These are phyloP conservation scores for Nymphaea colorata DNA, from an alignment of 164 flowering plant species.

Conservation along the genomic window DNA sequence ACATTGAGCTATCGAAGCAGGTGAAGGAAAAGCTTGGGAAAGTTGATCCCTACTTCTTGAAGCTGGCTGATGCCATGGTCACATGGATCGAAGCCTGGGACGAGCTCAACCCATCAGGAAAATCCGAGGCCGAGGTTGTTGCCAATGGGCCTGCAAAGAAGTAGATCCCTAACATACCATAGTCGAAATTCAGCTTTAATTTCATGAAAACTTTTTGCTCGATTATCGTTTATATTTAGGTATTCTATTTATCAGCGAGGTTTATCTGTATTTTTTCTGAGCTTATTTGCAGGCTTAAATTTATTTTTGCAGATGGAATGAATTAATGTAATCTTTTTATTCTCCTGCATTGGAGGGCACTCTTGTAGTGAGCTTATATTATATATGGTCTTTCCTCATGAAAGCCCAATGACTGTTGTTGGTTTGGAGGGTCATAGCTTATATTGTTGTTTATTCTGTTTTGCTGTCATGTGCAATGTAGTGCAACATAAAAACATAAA, in stretches of 20 bases:
- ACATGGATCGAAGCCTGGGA: conserved; percentile 84
- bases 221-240: neutral
- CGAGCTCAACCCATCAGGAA: conserved; percentile 47
- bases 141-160: conserved; percentile 20
- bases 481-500: neutral
- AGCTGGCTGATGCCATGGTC: conserved; percentile 69
- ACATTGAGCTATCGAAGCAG: conserved; percentile 58
- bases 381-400: neutral
- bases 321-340: neutral
- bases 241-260: neutral
- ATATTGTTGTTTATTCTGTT: neutral
- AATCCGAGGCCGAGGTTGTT: conserved; percentile 12
- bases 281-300: neutral
- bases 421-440: neutral
- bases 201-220: neutral
- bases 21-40: conserved; percentile 52
- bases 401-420: neutral
- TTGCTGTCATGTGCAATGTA: neutral
- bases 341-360: neutral
- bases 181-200: neutral
- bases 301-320: neutral
- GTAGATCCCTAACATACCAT: neutral
- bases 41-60: conserved; percentile 58
- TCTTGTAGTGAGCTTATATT: neutral
- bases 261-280: neutral